Conservation (phyloP, 2,329 filamentous ascomycete genomes). For the Scopulariopsis brevicaulis region DNA sequence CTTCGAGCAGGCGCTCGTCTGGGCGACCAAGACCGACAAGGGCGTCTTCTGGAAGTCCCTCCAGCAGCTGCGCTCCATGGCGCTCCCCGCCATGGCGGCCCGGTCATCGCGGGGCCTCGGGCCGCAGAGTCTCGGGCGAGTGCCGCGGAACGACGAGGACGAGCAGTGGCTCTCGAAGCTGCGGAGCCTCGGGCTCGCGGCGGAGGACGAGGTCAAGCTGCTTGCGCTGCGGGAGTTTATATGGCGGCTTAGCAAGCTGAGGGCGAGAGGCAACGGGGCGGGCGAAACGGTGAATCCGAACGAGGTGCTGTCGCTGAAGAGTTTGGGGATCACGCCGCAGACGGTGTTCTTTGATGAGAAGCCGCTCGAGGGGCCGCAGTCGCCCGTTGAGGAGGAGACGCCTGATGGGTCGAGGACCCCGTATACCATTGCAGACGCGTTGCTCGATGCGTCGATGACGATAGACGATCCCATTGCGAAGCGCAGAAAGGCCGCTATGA, state of each 20-base stretch:
- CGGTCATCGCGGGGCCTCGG: conserved; percentile 45
- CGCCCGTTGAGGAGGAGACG: conserved; percentile 12
- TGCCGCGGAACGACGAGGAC: conserved; percentile 79
- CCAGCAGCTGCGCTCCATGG: conserved; percentile 49
- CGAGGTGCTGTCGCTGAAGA: conserved; percentile 62
- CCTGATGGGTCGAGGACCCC: conserved; percentile 28
- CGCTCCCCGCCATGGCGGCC: conserved; percentile 47
- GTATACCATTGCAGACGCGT: conserved; percentile 79
- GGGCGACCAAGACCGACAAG: conserved; percentile 72
- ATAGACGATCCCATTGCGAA: conserved; percentile 58
- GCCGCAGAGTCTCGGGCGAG: conserved; percentile 45
- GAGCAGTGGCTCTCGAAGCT: conserved; percentile 85
- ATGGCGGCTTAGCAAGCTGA: conserved; percentile 70
- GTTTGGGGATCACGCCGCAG: conserved; percentile 68
- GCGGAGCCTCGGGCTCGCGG: conserved; percentile 67
- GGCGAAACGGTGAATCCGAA: conserved; percentile 30
- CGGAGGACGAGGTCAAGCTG: conserved; percentile 84
- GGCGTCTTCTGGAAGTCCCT: conserved; percentile 81
- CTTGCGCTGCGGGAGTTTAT: conserved; percentile 82
- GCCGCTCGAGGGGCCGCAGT: conserved; percentile 30
- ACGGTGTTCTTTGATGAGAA: conserved; percentile 88
- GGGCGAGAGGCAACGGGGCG: conserved; percentile 37
- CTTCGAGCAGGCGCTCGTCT: conserved; percentile 74
- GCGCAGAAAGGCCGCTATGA: conserved; percentile 38
- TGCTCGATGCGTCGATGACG: conserved; percentile 83